Base-by-base conservation (phyloP, 2,329 filamentous ascomycete species). In the Fusarium abutilonis region DNA sequence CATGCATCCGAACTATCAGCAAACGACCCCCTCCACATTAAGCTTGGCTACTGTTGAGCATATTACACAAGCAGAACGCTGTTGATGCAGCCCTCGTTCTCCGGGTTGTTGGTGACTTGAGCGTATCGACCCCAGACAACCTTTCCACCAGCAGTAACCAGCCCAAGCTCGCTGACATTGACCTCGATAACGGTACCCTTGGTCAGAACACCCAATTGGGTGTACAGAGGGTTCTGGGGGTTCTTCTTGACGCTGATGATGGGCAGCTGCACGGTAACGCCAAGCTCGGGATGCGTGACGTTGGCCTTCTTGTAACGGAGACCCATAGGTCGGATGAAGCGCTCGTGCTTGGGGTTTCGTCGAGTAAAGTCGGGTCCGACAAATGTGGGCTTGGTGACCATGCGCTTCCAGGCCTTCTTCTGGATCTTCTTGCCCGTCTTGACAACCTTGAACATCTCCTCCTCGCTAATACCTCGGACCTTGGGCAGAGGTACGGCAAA, bases 391-490 rank as follows among this genome's bases (percentile, higher is more conserved):
- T 86, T 85, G 28, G 82, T 86, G 62, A 87, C 82, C 82, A 88
- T 88, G 32, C 88, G 78, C 80, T 91, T 91, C 89, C 89, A 85
- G 54, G 83, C 83, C 83, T 95, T 96, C 86, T 96, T 93, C 53
- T 88, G 83, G 3, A 89, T 92, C 84, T 97, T 97, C 86, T 96
- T 96, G 71, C 95, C 94, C 29, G 94, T 98, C 81, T 93, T 93
- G 72, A 98, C 88, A 13, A 97, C 93, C 79, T 92, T 94, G 83
- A 98, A 98, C 90, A 97, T 94, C 81, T 97, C 94, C 83, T 96
- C 92, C 81, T 98, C 94, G 67, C 86, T 88, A 70, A 98, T 97
- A 56, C 76, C 94, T 72, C 91, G 87, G 40, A 98, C 95, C 80
- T 97, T 97, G 32, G 95, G 95, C 72, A 99, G 77, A 2, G 95